A percentile compares a stretch with the other conserved stretches of the same genome.
phyloP scores from a whole-genome alignment of 2,329 filamentous ascomycete genomes.

The Colletotrichum sp. region DNA sequence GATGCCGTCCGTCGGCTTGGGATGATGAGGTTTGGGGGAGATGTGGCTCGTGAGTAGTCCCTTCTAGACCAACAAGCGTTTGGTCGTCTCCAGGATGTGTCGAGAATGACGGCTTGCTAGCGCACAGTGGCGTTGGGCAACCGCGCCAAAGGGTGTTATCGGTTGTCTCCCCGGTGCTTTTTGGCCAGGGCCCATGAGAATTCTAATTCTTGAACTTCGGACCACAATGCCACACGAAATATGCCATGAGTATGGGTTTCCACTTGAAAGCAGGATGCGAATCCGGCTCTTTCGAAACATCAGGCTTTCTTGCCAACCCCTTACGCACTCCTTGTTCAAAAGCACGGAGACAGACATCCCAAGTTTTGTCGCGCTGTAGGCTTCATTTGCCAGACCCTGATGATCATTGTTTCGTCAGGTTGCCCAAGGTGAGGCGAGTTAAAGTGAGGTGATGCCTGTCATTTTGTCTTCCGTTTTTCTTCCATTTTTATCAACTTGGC shows the following conservation, averaged over 20 bases:
- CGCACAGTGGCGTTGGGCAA: neutral
- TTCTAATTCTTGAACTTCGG: neutral
- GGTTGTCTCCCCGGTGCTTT: neutral
- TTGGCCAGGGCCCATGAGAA: neutral
- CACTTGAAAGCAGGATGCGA: neutral
- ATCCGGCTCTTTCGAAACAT: neutral
- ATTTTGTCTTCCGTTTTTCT: neutral
- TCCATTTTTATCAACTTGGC: neutral
- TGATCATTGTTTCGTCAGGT: neutral
- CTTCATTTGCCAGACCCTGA: neutral
- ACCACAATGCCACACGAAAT: neutral
- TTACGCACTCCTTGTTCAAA: neutral
- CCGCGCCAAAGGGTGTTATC: neutral
- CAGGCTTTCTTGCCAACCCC: neutral
- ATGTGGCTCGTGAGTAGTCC: conserved; percentile 15
- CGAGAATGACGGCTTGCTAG: neutral
- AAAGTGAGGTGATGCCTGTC: neutral
- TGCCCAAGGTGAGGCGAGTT: neutral
- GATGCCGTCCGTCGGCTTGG: neutral
- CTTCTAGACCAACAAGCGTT: neutral
- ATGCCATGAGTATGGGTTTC: neutral
- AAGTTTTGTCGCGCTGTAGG: neutral
- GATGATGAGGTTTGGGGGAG: neutral
- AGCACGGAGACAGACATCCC: neutral
- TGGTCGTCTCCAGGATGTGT: neutral